phyloP scores from a whole-genome alignment of 257 asterid species.

The Nicotiana attenuata region DNA sequence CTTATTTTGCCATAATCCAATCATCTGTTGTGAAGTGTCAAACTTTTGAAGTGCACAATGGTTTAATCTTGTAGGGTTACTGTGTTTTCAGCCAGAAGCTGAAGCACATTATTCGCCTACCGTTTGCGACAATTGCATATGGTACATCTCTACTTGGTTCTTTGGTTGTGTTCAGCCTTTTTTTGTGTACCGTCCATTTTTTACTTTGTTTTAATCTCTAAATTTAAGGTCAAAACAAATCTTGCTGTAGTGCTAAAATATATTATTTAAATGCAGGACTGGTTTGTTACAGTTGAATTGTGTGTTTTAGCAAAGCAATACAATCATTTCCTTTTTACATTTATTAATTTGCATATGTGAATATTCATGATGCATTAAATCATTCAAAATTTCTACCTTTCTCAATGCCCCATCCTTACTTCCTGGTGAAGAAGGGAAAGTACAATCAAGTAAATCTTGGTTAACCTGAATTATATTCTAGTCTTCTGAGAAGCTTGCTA shows the following conservation, averaged over 20 bases:
- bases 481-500: background rate
- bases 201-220: background rate
- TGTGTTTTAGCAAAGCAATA: background rate
- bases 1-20: background rate
- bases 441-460: background rate
- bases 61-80: slow-evolving; percentile 64
- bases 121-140: slow-evolving; percentile 77
- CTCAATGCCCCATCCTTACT: background rate
- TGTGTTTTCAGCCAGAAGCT: slow-evolving; percentile 92
- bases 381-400: background rate
- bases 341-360: background rate
- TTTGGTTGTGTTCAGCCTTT: background rate
- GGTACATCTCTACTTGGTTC: slow-evolving; percentile 38
- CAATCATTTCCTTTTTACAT: background rate
- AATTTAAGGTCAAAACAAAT: background rate
- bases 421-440: background rate
- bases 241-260: background rate
- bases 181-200: background rate
- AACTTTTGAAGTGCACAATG: background rate
- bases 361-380: background rate
- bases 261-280: background rate
- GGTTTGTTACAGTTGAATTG: background rate
- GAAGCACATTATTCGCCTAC: slow-evolving; percentile 87
- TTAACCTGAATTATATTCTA: background rate
- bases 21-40: background rate